A percentile compares a stretch with the other conserved stretches of the same genome.
phyloP scores from a whole-genome alignment of 768 basidiomycete species.

The Termitomyces heimii region DNA sequence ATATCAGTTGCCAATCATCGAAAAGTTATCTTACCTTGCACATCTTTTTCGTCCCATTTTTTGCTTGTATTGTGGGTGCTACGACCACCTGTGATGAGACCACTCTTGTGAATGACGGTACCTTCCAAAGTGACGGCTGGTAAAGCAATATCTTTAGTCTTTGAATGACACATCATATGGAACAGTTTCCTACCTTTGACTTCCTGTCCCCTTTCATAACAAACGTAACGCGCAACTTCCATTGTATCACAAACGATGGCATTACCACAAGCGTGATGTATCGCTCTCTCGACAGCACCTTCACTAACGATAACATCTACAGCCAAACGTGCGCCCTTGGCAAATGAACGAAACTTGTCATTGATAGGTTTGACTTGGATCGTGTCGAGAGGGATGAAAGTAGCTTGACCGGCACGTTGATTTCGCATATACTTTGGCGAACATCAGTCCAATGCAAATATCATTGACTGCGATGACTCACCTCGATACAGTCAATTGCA shows the following conservation, averaged over 20 bases:
- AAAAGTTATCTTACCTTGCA: constrained; percentile 52
- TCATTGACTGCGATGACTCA: constrained; percentile 21
- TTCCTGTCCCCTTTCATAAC: constrained; percentile 92
- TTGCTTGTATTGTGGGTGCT: constrained; percentile 71
- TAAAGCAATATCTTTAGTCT: background rate
- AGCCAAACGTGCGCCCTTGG: constrained; percentile 80
- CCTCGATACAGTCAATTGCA: constrained; percentile 97
- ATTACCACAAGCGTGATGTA: constrained; percentile 95
- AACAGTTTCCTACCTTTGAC: constrained; percentile 74
- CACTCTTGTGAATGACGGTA: constrained; percentile 95
- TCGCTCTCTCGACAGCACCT: constrained; percentile 83
- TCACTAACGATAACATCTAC: constrained; percentile 84
- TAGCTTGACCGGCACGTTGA: constrained; percentile 92
- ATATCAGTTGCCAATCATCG: background rate
- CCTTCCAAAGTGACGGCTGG: constrained; percentile 96
- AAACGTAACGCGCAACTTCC: constrained; percentile 86
- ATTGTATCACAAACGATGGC: constrained; percentile 93
- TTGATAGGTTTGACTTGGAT: constrained; percentile 92
- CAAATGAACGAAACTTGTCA: constrained; percentile 91
- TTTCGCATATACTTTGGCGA: constrained; percentile 82
- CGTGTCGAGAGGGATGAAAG: constrained; percentile 97
- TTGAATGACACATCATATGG: background rate
- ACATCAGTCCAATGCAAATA: background rate
- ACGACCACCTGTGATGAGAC: constrained; percentile 92
- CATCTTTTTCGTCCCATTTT: constrained; percentile 94